These are phyloP conservation scores for Curvularia spicifera DNA, from an alignment of 2,329 filamentous ascomycete species.

Conservation along the genomic window DNA sequence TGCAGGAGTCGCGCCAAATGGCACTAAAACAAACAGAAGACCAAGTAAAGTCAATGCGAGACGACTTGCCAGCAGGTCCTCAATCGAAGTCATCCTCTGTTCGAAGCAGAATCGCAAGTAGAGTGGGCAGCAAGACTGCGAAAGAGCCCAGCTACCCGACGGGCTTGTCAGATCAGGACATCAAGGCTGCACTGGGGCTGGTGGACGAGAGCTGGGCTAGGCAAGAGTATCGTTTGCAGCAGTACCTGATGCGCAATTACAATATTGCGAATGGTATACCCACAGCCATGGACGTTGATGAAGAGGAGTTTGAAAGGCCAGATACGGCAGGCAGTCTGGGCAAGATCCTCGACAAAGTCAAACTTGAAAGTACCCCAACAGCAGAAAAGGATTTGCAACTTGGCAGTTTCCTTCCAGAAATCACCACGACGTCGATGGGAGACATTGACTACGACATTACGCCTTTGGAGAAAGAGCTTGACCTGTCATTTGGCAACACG, in stretches of 20 bases:
- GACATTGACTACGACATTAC: slow-evolving; percentile 25
- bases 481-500: slow-evolving; percentile 36
- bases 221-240: slow-evolving; percentile 55
- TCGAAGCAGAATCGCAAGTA: slow-evolving; percentile 43
- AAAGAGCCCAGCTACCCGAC: slow-evolving; percentile 36
- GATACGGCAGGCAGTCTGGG: slow-evolving; percentile 50
- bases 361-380: slow-evolving; percentile 54
- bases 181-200: slow-evolving; percentile 56
- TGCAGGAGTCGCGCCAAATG: slow-evolving; percentile 66
- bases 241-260: slow-evolving; percentile 57
- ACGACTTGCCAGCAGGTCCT: slow-evolving; percentile 39
- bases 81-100: slow-evolving; percentile 44
- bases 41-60: slow-evolving; percentile 61
- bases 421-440: slow-evolving; percentile 12
- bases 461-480: slow-evolving; percentile 40
- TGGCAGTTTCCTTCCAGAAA: slow-evolving; percentile 17
- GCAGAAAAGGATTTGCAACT: slow-evolving; percentile 48
- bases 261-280: slow-evolving; percentile 54
- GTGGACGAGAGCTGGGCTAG: slow-evolving; percentile 59
- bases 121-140: slow-evolving; percentile 35
- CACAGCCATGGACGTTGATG: slow-evolving; percentile 53
- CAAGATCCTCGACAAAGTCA: slow-evolving; percentile 54
- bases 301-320: slow-evolving; percentile 56
- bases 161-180: slow-evolving; percentile 56
- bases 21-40: slow-evolving; percentile 66